Base-by-base conservation (phyloP, 441 rosid species). In the Hura crepitans region DNA sequence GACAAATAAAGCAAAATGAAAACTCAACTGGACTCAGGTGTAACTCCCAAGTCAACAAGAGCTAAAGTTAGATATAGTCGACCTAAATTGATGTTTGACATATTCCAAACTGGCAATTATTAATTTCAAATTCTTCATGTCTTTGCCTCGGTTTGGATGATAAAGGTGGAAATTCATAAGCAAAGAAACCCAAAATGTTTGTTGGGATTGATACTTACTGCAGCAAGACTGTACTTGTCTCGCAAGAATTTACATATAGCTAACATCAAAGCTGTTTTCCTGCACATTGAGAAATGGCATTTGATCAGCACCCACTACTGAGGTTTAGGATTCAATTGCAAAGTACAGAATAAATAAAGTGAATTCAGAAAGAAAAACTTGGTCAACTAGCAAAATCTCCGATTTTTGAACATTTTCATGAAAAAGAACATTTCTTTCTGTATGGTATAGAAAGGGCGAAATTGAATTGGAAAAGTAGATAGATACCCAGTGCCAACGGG, bases 401-500 rank as follows among this genome's bases (percentile, higher is more conserved):
- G 12, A 42, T 42, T 42, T 42, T 12, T 10, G 1, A 42, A 42
- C 12, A 42, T 5, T 33, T 18, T 39, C 23, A 3, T 0, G 7
- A 22, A 5, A 4, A 20, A 8, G 2, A 28, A 49, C 18, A 13
- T 10, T 6, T 64, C 4, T 28, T 57, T 30, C 39, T 5, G 33
- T 57, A 57, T 15, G 35, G 35, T 9, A 7, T 50, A 51, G 14
- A 12, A 58, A 60, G 20, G 39, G 20, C 22, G 5, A 17, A 43
- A 15, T 8, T 25, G 57, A 39, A 42, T 13, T 12, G 57, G 49
- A 18, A 42, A 15, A 56, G 18, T 55, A 55, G 27, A 68, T 25
- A 43, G 39, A 43, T 89, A 93, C 98, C 98, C 98, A 23, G 98
- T 95, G 64, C 98, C 99, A 64, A 95, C 99, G 70, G 96, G 99